A percentile compares a stretch with the other conserved stretches of the same genome.
Conservation (phyloP, 208 protist species). For the Histomonas meleagridis region DNA sequence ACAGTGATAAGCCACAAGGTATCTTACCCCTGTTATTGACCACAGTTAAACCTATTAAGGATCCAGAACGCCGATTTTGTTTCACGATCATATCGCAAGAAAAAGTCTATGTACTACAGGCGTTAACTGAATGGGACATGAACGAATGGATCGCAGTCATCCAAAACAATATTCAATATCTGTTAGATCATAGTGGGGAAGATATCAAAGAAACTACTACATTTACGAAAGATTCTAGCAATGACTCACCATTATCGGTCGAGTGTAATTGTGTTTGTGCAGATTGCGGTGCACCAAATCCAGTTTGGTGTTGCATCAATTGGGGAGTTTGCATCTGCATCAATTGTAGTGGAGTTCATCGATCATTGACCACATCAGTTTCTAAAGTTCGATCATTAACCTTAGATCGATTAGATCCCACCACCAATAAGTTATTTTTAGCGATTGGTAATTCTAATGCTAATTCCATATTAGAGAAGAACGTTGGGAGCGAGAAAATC, state of each 20-base stretch:
- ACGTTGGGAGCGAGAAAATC: neutral
- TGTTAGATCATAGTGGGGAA: neutral
- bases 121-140: conserved; percentile 8
- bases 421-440: conserved; percentile 31
- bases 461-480: conserved; percentile 33
- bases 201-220: too few species aligned
- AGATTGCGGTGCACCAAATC: neutral
- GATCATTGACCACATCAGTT: neutral
- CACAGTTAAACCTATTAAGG: neutral
- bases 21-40: neutral
- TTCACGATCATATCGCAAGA: conserved; percentile 25
- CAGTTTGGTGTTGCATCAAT: neutral
- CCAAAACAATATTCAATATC: conserved; percentile 16
- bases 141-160: conserved; percentile 9
- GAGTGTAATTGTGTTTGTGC: neutral
- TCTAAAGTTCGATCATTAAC: conserved; percentile 35
- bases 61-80: neutral
- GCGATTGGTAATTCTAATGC: conserved; percentile 41
- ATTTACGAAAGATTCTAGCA: neutral
- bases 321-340: conserved; percentile 21
- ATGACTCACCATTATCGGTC: too few species aligned
- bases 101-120: neutral
- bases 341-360: conserved; percentile 22
- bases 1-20: neutral
- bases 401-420: conserved; percentile 25